Conservation (phyloP, 2,329 filamentous ascomycete genomes). For the Teratosphaeria nubilosa region DNA sequence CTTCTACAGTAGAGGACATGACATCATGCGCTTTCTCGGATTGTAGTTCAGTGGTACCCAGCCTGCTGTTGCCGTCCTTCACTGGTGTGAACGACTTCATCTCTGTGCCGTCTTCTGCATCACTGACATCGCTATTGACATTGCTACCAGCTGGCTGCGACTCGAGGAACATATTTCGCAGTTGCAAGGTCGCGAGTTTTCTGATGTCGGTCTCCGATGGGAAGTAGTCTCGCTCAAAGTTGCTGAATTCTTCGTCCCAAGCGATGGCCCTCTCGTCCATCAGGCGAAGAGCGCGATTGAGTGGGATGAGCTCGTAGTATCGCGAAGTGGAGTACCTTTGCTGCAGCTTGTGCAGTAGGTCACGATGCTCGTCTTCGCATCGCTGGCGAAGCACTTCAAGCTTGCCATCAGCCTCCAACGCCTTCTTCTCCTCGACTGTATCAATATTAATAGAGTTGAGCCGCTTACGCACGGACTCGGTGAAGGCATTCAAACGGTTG, state of each 20-base stretch:
- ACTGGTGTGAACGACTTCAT: constrained; percentile 18
- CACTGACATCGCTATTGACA: constrained; percentile 21
- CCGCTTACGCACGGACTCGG: constrained; percentile 71
- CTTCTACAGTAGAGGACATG: constrained; percentile 55
- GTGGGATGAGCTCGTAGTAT: constrained; percentile 92
- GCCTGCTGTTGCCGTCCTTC: constrained; percentile 28
- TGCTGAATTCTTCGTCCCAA: constrained; percentile 83
- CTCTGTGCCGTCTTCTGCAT: constrained; percentile 57
- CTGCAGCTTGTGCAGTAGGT: constrained; percentile 67
- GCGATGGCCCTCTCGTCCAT: constrained; percentile 88
- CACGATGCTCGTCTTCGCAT: constrained; percentile 71
- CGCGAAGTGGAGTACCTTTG: constrained; percentile 86
- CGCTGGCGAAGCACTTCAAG: constrained; percentile 69
- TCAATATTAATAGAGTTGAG: constrained; percentile 85
- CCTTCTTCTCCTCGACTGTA: constrained; percentile 78
- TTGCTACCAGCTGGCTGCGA: constrained; percentile 50
- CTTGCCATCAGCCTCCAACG: constrained; percentile 69
- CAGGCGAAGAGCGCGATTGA: constrained; percentile 78
- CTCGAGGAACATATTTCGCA: constrained; percentile 91
- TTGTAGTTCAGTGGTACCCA: constrained; percentile 36
- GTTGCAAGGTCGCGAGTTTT: constrained; percentile 78
- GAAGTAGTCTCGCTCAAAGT: constrained; percentile 88
- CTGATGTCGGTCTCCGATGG: constrained; percentile 93
- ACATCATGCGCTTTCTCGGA: constrained; percentile 55
- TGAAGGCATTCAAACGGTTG: constrained; percentile 75